Evolutionary conservation across 2,329 filamentous ascomycete genomes (phyloP), one percentile per base, ranked within the genome.

Genomic region (Aspergillus sp.): DNA sequence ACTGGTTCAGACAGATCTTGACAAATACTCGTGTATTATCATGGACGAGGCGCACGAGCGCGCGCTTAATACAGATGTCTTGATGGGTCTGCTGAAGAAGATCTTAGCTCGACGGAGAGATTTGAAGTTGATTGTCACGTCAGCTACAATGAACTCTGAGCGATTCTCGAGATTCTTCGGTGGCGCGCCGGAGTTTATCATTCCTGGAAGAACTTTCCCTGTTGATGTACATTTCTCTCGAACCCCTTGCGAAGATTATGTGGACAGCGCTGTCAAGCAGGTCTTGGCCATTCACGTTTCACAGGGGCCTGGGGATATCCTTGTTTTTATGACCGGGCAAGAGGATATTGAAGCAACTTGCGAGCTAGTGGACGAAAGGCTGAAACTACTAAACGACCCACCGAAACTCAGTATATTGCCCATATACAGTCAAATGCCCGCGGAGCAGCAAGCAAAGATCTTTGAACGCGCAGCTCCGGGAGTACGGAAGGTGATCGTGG

Each of bases 41-140:
- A 99, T 99, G 95, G 95, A 99, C 74, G 95, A 99, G 81, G 96
- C 95, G 4, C 95, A 99, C 84, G 95, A 99, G 78, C 87, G 95
- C 76, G 94, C 95, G 1, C 80, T 99, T 54, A 98, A 99, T 73
- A 99, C 95, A 0, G 95, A 99, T 76, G 94, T 99, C 19, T 81
- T 99, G 15, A 97, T 99, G 91, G 95, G 95, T 0, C 80, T 99
- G 30, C 94, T 99, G 80, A 99, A 98, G 77, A 99, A 99, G 79
- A 94, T 99, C 4, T 81, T 99, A 51, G 90, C 94, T 65, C 85
- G 94, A 56, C 87, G 96, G 63, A 87, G 93, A 71, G 95, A 99
- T 72, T 82, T 99, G 52, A 99, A 98, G 77, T 83, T 99, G 52
- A 98, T 99, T 62, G 94, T 99, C 56, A 99, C 95, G 1, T 98